Evolutionary conservation across 208 protist genomes (phyloP).

Genomic region (Blastocrithidia nonstop): DNA sequence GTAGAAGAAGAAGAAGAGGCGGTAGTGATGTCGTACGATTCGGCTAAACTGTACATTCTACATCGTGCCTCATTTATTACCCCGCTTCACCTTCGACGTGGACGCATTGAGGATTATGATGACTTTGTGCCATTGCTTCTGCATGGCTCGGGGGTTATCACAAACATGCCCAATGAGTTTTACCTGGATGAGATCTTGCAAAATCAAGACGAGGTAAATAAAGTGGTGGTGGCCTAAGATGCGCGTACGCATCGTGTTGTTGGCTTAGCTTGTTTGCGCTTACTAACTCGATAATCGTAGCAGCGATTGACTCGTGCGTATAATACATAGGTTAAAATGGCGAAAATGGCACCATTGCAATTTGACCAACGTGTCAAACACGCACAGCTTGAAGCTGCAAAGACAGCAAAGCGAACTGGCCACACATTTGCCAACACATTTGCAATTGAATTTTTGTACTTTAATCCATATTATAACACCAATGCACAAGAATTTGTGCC

Average conservation of each 20-base stretch:
- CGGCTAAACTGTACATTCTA: slow-evolving; percentile 21
- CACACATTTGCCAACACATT: slow-evolving; percentile 5
- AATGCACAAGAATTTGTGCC: slow-evolving; percentile 43
- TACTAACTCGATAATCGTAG: slow-evolving; percentile 30
- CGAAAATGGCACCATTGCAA: slow-evolving; percentile 26
- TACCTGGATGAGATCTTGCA: slow-evolving; percentile 81
- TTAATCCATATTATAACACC: slow-evolving; percentile 53
- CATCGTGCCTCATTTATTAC: slow-evolving; percentile 16
- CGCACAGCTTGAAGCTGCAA: not conserved
- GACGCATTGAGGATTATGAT: slow-evolving; percentile 83
- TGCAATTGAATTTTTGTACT: slow-evolving; percentile 71
- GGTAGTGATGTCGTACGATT: no score
- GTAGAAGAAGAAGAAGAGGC: no score
- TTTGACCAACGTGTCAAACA: slow-evolving; percentile 5
- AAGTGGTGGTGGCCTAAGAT: slow-evolving; percentile 75
- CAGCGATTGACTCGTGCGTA: slow-evolving; percentile 52
- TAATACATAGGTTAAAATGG: slow-evolving; percentile 48
- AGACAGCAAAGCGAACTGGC: slow-evolving; percentile 2
- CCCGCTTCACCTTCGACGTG: slow-evolving; percentile 42
- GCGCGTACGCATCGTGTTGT: slow-evolving; percentile 49
- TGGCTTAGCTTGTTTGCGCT: slow-evolving; percentile 60
- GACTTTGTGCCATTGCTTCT: slow-evolving; percentile 72
- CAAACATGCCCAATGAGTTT: slow-evolving; percentile 47
- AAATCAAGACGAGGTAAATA: slow-evolving; percentile 57
- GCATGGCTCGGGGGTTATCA: slow-evolving; percentile 47